These are phyloP conservation scores for Monotropa hypopitys DNA, from an alignment of 179 eudicot genomes.

Conservation along the genomic window DNA sequence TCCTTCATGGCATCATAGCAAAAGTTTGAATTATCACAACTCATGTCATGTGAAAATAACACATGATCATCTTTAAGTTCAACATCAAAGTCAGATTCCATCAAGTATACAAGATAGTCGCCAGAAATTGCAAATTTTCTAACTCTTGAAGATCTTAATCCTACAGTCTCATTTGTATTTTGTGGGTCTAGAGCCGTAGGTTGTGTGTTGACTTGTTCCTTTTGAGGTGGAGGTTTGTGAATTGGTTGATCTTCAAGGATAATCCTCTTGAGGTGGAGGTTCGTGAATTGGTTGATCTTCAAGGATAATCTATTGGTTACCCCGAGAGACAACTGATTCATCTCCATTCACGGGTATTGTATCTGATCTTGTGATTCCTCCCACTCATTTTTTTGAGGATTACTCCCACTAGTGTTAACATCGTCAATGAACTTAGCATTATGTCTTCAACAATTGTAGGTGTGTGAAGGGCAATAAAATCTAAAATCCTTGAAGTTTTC, in stretches of 20 bases:
- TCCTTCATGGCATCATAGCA: background rate
- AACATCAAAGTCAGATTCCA: too few species aligned
- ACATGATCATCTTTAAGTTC: too few species aligned
- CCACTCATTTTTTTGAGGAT: background rate
- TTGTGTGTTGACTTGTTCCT: background rate
- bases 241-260: background rate
- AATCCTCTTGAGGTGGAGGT: too few species aligned
- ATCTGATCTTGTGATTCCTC: background rate
- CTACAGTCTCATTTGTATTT: too few species aligned
- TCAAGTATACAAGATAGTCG: too few species aligned
- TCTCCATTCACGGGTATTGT: too few species aligned
- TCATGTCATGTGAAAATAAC: background rate
- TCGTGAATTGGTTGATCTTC: background rate
- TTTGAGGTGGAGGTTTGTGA: background rate
- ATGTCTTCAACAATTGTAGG: background rate
- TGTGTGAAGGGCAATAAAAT: background rate
- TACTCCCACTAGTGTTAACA: background rate
- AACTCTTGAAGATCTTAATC: background rate
- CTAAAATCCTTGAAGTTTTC: background rate
- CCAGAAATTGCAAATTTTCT: too few species aligned
- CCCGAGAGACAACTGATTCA: background rate
- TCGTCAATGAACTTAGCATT: background rate
- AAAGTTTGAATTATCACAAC: background rate
- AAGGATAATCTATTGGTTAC: background rate
- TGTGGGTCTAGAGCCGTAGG: background rate